phyloP scores from a whole-genome alignment of 306 rosid species.

The Inga leiocalycina region DNA sequence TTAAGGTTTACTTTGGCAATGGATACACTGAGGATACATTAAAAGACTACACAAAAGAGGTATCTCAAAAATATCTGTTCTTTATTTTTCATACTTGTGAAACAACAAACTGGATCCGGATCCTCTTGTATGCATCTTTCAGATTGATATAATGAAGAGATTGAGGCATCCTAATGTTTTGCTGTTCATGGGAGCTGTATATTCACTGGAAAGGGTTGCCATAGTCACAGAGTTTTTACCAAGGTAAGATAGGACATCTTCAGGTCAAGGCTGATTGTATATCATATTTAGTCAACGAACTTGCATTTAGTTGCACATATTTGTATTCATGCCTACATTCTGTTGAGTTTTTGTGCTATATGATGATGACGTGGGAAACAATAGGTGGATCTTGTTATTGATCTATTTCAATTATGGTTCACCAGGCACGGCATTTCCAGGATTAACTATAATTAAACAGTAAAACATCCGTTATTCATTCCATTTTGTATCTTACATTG shows the following conservation, averaged over 20 bases:
- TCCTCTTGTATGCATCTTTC: conserved; percentile 31
- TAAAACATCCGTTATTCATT: background rate
- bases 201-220: conserved; percentile 65
- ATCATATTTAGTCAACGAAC: conserved; percentile 7
- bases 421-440: background rate
- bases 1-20: conserved; percentile 55
- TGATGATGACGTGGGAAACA: background rate
- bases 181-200: conserved; percentile 85
- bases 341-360: background rate
- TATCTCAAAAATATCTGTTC: background rate
- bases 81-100: conserved; percentile 16
- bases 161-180: conserved; percentile 84
- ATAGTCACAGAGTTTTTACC: conserved; percentile 79
- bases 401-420: background rate
- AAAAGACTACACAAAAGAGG: background rate
- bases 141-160: conserved; percentile 88
- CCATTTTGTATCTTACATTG: conserved; percentile 7
- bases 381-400: background rate
- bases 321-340: background rate
- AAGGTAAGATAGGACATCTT: conserved; percentile 51
- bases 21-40: background rate
- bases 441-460: background rate
- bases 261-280: conserved; percentile 12
- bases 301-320: conserved; percentile 27
- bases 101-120: conserved; percentile 27